These are phyloP conservation scores for Lecanicillium sp. DNA, from an alignment of 2,329 filamentous ascomycete genomes.

Conservation along the genomic window DNA sequence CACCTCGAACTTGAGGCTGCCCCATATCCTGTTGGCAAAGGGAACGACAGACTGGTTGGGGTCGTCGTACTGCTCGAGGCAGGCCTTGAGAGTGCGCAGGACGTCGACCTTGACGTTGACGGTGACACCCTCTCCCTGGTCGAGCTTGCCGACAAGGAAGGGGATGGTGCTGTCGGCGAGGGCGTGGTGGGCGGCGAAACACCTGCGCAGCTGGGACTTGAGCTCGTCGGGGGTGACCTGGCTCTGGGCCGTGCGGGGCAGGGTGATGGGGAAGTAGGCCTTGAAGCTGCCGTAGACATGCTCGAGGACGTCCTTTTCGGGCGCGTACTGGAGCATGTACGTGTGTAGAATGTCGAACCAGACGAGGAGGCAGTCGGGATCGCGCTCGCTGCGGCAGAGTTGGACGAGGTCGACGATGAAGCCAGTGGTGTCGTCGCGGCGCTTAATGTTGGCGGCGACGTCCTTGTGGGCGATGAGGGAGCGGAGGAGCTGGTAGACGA, in stretches of 20 bases:
- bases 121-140: conserved; percentile 53
- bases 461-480: conserved; percentile 37
- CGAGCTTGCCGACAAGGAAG: conserved; percentile 51
- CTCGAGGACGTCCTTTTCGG: conserved; percentile 40
- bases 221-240: conserved; percentile 51
- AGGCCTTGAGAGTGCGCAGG: conserved; percentile 48
- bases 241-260: conserved; percentile 44
- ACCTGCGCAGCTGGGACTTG: conserved; percentile 46
- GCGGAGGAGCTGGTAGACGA: conserved; percentile 45
- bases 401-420: conserved; percentile 46
- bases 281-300: conserved; percentile 51
- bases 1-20: conserved; percentile 57
- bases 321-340: conserved; percentile 40
- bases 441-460: conserved; percentile 38
- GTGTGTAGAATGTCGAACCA: conserved; percentile 48
- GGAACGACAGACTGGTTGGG: conserved; percentile 42
- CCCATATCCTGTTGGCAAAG: conserved; percentile 47
- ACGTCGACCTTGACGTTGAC: conserved; percentile 56
- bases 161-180: conserved; percentile 43
- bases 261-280: conserved; percentile 55
- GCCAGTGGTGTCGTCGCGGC: conserved; percentile 36
- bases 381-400: conserved; percentile 49
- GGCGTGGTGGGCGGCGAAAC: conserved; percentile 46
- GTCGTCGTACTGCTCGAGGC: conserved; percentile 43
- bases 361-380: conserved; percentile 49